Percentiles rank a stretch among this genome's conserved stretches.
These are phyloP conservation scores for Rugosomyces carneus DNA, from an alignment of 1,284 basidiomycete species.

Conservation along the genomic window DNA sequence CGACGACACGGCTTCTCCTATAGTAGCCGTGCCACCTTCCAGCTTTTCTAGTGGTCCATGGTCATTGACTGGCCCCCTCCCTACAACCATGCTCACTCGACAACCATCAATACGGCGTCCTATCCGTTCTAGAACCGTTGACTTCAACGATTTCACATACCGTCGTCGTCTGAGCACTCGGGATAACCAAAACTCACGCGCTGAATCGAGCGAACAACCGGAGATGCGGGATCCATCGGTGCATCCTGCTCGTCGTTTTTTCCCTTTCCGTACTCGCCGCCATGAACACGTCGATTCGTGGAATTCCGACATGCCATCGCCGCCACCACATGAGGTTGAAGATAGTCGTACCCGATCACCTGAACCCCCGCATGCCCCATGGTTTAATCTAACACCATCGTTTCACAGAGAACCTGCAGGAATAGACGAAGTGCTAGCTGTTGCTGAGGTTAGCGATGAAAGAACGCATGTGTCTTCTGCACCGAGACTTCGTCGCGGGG, in stretches of 20 bases:
- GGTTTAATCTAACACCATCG: slow-evolving; percentile 21
- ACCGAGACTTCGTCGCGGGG: slow-evolving; percentile 54
- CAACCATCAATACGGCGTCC: slow-evolving; percentile 44
- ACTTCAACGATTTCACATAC: slow-evolving; percentile 63
- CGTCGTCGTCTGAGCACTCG: slow-evolving; percentile 45
- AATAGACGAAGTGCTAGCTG: slow-evolving; percentile 13
- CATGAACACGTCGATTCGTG: slow-evolving; percentile 20
- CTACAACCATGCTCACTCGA: slow-evolving; percentile 30
- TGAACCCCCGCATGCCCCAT: slow-evolving; percentile 19
- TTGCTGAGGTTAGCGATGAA: slow-evolving; percentile 25
- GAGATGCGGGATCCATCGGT: slow-evolving; percentile 24
- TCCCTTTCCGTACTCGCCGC: slow-evolving; percentile 33
- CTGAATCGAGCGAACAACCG: slow-evolving; percentile 23
- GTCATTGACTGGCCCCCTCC: slow-evolving; percentile 22
- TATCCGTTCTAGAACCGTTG: slow-evolving; percentile 45
- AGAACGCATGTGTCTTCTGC: slow-evolving; percentile 16
- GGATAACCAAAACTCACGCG: slow-evolving; percentile 21
- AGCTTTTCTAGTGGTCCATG: slow-evolving; percentile 25
- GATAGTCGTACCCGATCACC: slow-evolving; percentile 14
- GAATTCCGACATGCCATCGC: slow-evolving; percentile 17
- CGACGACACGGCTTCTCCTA: slow-evolving; percentile 24
- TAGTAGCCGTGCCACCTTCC: slow-evolving; percentile 19
- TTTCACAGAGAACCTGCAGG: slow-evolving; percentile 10
- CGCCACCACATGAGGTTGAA: slow-evolving; percentile 9
- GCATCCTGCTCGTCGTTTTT: slow-evolving; percentile 36